A percentile compares a stretch with the other conserved stretches of the same genome.
Evolutionary conservation across 345 rosid species (phyloP).

Genomic region (thale cress (Arabidopsis thaliana)): TAIR10.1 NC_003074.8:780501-781000

Average conservation of each 20-base stretch:
- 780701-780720: constrained; percentile 85
- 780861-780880: not conserved
- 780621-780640: constrained; percentile 62
- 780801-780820: not conserved
- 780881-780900: not conserved
- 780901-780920: not conserved
- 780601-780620: not conserved
- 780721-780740: constrained; percentile 84
- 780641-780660: constrained; percentile 94
- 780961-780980: not conserved
- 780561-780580: constrained; percentile 16
- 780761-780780: constrained; percentile 51
- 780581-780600: constrained; percentile 5
- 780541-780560: constrained; percentile 70
- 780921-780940: not conserved
- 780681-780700: constrained; percentile 74
- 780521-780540: constrained; percentile 68
- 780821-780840: not conserved
- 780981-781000: not conserved
- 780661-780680: constrained; percentile 85
- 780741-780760: constrained; percentile 64
- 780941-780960: not conserved
- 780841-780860: not conserved
- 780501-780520: constrained; percentile 77
- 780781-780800: constrained; percentile 16